A percentile compares a stretch with the other conserved stretches of the same genome.
phyloP scores from a whole-genome alignment of 139 green algal species.

The Zygnema circumcarinatum region DNA sequence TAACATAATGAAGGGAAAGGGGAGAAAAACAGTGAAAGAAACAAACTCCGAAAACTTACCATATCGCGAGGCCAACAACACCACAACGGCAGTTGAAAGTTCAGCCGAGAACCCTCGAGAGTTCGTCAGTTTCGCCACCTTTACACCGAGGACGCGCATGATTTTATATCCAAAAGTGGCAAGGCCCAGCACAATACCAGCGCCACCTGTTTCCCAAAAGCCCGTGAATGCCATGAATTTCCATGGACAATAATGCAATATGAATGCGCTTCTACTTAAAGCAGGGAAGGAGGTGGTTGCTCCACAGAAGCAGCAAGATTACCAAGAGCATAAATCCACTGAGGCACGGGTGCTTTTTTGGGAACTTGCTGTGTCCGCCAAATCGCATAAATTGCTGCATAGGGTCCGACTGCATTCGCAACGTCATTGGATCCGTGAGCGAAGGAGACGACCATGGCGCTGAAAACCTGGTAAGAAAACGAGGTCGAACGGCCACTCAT shows the following conservation, averaged over 20 bases:
- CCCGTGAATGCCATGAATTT: not conserved
- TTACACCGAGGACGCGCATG: slow-evolving; percentile 70
- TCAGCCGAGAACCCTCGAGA: slow-evolving; percentile 76
- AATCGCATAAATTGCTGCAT: slow-evolving; percentile 67
- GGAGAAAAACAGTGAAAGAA: too few relatives aligned
- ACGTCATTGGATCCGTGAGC: slow-evolving; percentile 67
- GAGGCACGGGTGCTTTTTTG: slow-evolving; percentile 27
- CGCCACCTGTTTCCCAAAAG: slow-evolving; percentile 56
- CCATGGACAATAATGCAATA: not conserved
- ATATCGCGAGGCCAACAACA: slow-evolving; percentile 63
- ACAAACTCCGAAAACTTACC: too few relatives aligned
- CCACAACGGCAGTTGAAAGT: slow-evolving; percentile 65
- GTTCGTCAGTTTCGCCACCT: slow-evolving; percentile 73
- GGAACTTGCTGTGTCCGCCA: slow-evolving; percentile 20
- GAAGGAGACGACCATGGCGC: slow-evolving; percentile 83
- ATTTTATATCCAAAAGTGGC: slow-evolving; percentile 80
- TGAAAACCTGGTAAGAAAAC: slow-evolving; percentile 81
- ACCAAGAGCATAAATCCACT: slow-evolving; percentile 37
- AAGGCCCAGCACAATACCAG: slow-evolving; percentile 81
- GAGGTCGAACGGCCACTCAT: too few relatives aligned
- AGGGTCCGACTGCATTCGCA: slow-evolving; percentile 68
- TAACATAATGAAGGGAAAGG: too few relatives aligned
- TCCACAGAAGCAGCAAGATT: not conserved
- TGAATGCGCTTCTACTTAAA: not conserved
- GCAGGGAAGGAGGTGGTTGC: not conserved